Base-by-base conservation (phyloP, 495 filamentous ascomycete genomes). In the Pyrenula massariospora region DNA sequence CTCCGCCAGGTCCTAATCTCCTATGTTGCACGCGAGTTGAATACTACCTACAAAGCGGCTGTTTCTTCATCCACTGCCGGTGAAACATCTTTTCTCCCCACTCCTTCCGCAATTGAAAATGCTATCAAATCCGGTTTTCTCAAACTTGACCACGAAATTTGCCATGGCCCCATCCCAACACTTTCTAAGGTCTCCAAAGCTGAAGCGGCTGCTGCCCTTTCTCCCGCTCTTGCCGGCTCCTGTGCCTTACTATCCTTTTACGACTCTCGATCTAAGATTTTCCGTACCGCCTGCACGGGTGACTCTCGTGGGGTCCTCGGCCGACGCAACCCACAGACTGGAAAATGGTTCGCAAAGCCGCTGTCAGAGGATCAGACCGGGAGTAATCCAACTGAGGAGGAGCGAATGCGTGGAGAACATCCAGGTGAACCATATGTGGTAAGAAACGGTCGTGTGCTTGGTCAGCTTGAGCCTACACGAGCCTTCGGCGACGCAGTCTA, bases 191-290 rank as follows among this genome's bases (percentile, higher is more conserved):
- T 84, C n/a, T 91, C 88, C 21, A 95, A 93, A 63, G 75, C 79
- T 19, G 84, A 85, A 23, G 94, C 91, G 1, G 93, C 94, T 11
- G 91, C 96, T 70, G 76, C 91, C 10, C 83, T 97, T 5, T 93
- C 91, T 1, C 93, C 94, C 10, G 94, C 94, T 22, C 77, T 96
- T 11, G 95, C 92, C 1, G 94, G 94, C 8, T 95, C 94, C 22
- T 99, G 94, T 67, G 94, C 92, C 24, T 82, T 99, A 2, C 82
- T 99, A 36, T 92, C 89, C 21, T 97, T 99, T 73, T 99, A 96
- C 70, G 91, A 99, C 66, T 88, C 82, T 60, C 81, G 80, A 22
- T 83, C 84, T 11, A 88, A 92, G 63, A 78, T 89, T 23, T 77
- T 99, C 15, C 84, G 90, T 31, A 88, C 97, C 24, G 94, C 94